phyloP scores from a whole-genome alignment of 805 yeast species.

The Starmera quercuum region DNA sequence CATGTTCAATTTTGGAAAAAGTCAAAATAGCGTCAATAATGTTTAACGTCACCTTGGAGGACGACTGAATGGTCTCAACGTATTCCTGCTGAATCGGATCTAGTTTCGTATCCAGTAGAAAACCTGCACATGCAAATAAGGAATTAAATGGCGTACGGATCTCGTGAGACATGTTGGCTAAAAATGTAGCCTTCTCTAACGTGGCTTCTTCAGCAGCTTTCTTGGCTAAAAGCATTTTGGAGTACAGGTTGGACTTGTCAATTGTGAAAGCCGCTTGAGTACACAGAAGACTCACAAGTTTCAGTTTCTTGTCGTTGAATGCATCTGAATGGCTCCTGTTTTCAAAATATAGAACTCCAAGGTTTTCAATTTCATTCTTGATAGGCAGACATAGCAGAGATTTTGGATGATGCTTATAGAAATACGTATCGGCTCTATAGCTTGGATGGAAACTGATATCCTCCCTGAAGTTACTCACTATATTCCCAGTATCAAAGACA shows the following conservation, averaged over 20 bases:
- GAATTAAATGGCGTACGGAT: constrained; percentile 89
- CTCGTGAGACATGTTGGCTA: constrained; percentile 83
- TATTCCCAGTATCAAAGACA: constrained; percentile 28
- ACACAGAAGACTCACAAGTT: constrained; percentile 34
- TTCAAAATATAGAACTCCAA: constrained; percentile 42
- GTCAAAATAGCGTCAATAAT: constrained; percentile 85
- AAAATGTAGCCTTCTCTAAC: constrained; percentile 76
- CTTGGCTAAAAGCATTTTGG: constrained; percentile 55
- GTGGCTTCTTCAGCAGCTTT: constrained; percentile 89
- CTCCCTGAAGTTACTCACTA: constrained; percentile 30
- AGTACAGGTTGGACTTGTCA: constrained; percentile 37
- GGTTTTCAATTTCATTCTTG: constrained; percentile 29
- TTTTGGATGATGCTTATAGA: constrained; percentile 23
- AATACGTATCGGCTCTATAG: constrained; percentile 34
- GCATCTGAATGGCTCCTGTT: constrained; percentile 18
- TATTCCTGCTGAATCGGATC: constrained; percentile 85
- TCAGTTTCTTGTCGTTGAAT: constrained; percentile 28
- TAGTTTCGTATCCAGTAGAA: constrained; percentile 74
- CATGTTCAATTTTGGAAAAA: constrained; percentile 87
- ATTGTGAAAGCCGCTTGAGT: constrained; percentile 47
- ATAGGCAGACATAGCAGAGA: constrained; percentile 39
- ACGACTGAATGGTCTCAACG: constrained; percentile 78
- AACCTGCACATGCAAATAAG: constrained; percentile 85
- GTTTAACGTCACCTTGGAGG: constrained; percentile 78
- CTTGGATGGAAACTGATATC: constrained; percentile 24